These are phyloP conservation scores for Aspergillus thermomutatus DNA, from an alignment of 2,329 filamentous ascomycete genomes.

Conservation along the genomic window DNA sequence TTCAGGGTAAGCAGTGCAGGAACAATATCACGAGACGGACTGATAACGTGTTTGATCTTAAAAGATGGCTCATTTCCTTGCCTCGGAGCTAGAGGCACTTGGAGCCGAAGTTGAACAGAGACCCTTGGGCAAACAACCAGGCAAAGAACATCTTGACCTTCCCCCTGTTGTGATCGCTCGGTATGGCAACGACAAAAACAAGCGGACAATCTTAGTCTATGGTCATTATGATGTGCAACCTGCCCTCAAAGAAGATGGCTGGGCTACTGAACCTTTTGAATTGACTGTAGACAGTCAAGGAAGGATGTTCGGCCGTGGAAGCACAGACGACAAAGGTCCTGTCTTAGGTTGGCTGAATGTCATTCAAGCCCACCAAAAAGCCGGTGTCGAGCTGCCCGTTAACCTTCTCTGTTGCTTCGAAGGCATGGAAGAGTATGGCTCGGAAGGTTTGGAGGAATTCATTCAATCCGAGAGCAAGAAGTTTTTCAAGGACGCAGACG, in stretches of 20 bases:
- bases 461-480: conserved; percentile 88
- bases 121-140: conserved; percentile 84
- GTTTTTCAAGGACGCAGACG: conserved; percentile 93
- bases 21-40: neutral
- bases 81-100: conserved; percentile 73
- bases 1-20: conserved; percentile 58
- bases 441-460: conserved; percentile 91
- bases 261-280: conserved; percentile 91
- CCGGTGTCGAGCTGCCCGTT: conserved; percentile 89
- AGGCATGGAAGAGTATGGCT: conserved; percentile 99
- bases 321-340: conserved; percentile 96
- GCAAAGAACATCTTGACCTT: conserved; percentile 83
- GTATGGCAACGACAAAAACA: conserved; percentile 87
- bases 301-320: conserved; percentile 92
- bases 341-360: conserved; percentile 97
- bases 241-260: conserved; percentile 87
- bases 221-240: conserved; percentile 99
- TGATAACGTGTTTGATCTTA: conserved; percentile 1
- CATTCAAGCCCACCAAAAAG: conserved; percentile 96
- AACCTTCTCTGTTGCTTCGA: conserved; percentile 99
- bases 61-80: conserved; percentile 88
- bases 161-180: conserved; percentile 89
- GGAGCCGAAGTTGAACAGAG: conserved; percentile 86
- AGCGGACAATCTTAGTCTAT: conserved; percentile 93
- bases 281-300: conserved; percentile 84